Conservation (phyloP, 371 early-diverging fungal species). For the Syncephalastrum monosporum region DNA sequence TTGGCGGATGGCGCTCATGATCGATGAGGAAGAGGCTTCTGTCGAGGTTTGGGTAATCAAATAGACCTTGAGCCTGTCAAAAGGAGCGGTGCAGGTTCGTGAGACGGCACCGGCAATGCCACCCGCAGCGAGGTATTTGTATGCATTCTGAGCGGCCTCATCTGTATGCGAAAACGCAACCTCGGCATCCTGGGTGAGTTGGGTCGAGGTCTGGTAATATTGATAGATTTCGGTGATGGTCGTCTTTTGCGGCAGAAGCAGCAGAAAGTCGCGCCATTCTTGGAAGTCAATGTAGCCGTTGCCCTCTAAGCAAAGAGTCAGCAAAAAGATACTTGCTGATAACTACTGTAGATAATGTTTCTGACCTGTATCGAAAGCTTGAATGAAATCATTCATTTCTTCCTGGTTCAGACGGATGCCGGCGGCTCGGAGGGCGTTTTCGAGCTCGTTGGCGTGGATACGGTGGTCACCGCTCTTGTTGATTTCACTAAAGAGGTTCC, state of each 20-base stretch:
- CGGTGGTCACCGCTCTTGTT: conserved; percentile 61
- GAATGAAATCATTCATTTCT: conserved; percentile 66
- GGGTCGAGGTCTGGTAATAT: conserved; percentile 60
- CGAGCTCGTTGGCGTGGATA: conserved; percentile 59
- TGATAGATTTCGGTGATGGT: conserved; percentile 59
- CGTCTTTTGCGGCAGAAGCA: conserved; percentile 47
- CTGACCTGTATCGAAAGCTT: conserved; percentile 63
- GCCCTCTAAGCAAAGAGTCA: conserved; percentile 29
- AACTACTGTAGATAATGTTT: not conserved
- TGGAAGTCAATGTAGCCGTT: conserved; percentile 73
- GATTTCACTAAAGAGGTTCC: conserved; percentile 68
- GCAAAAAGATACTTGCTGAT: not conserved
- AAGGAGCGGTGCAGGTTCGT: conserved; percentile 79
- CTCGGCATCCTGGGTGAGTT: conserved; percentile 60
- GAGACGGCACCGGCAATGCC: conserved; percentile 79
- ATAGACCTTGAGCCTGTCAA: conserved; percentile 81
- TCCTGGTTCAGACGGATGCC: conserved; percentile 63
- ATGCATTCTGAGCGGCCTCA: conserved; percentile 39
- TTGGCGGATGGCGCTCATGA: conserved; percentile 35
- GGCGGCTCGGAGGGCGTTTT: conserved; percentile 54
- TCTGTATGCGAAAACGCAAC: conserved; percentile 56
- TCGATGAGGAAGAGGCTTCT: conserved; percentile 16
- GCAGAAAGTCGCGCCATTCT: conserved; percentile 77
- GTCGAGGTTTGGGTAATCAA: conserved; percentile 57
- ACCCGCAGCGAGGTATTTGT: conserved; percentile 70